Evolutionary conservation across 306 rosid genomes (phyloP).

Genomic region (Quillaja saponaria): DNA sequence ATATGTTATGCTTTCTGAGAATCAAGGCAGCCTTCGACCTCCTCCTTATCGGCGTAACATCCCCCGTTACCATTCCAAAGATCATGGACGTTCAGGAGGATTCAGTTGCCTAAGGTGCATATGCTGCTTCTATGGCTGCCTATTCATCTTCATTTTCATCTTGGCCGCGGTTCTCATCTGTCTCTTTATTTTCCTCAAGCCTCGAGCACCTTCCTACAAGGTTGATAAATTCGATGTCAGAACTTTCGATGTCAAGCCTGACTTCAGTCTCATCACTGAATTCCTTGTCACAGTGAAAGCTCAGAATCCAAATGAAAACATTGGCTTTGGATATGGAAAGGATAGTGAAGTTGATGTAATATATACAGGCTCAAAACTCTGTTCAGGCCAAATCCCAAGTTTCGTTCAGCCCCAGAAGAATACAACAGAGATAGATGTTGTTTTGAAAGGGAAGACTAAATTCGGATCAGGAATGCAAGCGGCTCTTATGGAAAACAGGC

Average conservation of each 20-base stretch:
- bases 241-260: constrained; percentile 24
- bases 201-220: constrained; percentile 37
- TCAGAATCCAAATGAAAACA: constrained; percentile 41
- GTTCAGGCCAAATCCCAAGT: constrained; percentile 34
- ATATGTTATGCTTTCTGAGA: constrained; percentile 23
- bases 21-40: constrained; percentile 22
- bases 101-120: constrained; percentile 23
- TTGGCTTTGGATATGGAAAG: constrained; percentile 41
- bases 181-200: constrained; percentile 23
- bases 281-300: constrained; percentile 35
- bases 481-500: constrained; percentile 12
- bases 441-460: constrained; percentile 37
- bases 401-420: constrained; percentile 44
- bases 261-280: constrained; percentile 24
- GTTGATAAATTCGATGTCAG: constrained; percentile 31
- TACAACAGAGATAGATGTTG: constrained; percentile 23
- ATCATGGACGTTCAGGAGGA: not conserved
- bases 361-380: constrained; percentile 31
- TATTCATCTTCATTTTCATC: constrained; percentile 34
- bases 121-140: constrained; percentile 36
- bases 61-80: constrained; percentile 13
- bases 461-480: constrained; percentile 25
- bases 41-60: constrained; percentile 24
- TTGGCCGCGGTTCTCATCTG: not conserved
- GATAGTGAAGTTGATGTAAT: constrained; percentile 20